Percentiles rank a stretch among this genome's conserved stretches.
phyloP scores from a whole-genome alignment of 176 grass and related monocot genomes.

The Cenchrus americanus region DNA sequence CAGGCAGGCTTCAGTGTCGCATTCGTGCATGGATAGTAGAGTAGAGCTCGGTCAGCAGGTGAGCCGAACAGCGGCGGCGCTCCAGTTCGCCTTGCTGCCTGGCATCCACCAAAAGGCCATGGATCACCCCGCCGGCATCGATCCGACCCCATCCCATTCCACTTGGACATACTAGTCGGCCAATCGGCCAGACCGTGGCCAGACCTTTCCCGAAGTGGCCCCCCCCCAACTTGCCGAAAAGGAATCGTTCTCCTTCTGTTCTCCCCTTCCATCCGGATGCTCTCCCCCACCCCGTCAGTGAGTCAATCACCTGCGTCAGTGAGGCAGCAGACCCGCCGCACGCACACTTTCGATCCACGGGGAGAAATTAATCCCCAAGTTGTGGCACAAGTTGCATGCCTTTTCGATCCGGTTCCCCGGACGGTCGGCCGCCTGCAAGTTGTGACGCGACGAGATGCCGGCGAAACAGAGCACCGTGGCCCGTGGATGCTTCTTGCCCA shows the following conservation, averaged over 20 bases:
- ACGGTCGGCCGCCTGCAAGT: slow-evolving; percentile 5
- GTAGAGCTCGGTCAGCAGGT: no score
- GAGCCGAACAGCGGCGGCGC: no score
- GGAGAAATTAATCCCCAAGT: not conserved
- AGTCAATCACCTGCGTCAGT: not conserved
- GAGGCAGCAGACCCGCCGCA: not conserved
- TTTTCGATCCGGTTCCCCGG: not conserved
- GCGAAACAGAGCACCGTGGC: not conserved
- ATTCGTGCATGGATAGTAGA: no score
- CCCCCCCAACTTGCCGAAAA: slow-evolving; percentile 17
- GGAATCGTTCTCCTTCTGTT: not conserved
- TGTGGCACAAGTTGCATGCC: not conserved
- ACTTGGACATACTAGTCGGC: not conserved
- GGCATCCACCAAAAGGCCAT: no score
- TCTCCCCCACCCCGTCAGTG: not conserved
- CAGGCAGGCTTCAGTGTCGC: no score
- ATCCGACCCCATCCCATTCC: not conserved
- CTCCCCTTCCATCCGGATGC: not conserved
- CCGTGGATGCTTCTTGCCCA: not conserved
- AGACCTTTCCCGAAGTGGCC: slow-evolving; percentile 31
- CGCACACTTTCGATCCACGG: not conserved
- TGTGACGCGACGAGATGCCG: not conserved
- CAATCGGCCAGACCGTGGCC: not conserved
- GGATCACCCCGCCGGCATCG: not conserved
- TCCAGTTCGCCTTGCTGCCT: no score